phyloP scores from a whole-genome alignment of 2,329 filamentous ascomycete species.

The Karstenula rhodostoma region DNA sequence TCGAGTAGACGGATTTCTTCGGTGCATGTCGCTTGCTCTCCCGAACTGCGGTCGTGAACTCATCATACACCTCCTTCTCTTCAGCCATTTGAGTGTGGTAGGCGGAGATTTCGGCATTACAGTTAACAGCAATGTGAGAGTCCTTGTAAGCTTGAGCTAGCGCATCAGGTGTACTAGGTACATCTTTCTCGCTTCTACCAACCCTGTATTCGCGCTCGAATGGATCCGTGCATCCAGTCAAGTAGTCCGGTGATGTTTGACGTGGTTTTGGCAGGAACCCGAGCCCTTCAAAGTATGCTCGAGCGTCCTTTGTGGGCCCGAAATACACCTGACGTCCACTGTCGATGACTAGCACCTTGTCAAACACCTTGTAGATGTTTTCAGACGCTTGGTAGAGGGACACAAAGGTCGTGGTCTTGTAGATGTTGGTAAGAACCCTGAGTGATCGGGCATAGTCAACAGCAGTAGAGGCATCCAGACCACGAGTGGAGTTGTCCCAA shows the following conservation, averaged over 20 bases:
- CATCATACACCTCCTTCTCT: slow-evolving; percentile 73
- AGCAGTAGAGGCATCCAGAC: slow-evolving; percentile 58
- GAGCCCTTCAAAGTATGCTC: slow-evolving; percentile 77
- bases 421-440: slow-evolving; percentile 77
- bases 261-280: slow-evolving; percentile 78
- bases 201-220: slow-evolving; percentile 80
- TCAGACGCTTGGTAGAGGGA: slow-evolving; percentile 87
- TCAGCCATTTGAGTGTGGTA: slow-evolving; percentile 72
- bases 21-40: slow-evolving; percentile 81
- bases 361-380: slow-evolving; percentile 80
- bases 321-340: slow-evolving; percentile 79
- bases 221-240: slow-evolving; percentile 84
- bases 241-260: slow-evolving; percentile 82
- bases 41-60: slow-evolving; percentile 77
- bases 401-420: slow-evolving; percentile 84
- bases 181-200: slow-evolving; percentile 70
- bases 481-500: slow-evolving; percentile 64
- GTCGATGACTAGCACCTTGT: slow-evolving; percentile 85
- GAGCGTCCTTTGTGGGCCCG: slow-evolving; percentile 71
- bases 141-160: slow-evolving; percentile 74
- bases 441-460: slow-evolving; percentile 59
- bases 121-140: slow-evolving; percentile 65
- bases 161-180: slow-evolving; percentile 72
- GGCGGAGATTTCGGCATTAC: slow-evolving; percentile 71
- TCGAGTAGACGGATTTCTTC: slow-evolving; percentile 79